Conservation (phyloP, 371 early-diverging fungal species). For the Chytridium lagenaria region DNA sequence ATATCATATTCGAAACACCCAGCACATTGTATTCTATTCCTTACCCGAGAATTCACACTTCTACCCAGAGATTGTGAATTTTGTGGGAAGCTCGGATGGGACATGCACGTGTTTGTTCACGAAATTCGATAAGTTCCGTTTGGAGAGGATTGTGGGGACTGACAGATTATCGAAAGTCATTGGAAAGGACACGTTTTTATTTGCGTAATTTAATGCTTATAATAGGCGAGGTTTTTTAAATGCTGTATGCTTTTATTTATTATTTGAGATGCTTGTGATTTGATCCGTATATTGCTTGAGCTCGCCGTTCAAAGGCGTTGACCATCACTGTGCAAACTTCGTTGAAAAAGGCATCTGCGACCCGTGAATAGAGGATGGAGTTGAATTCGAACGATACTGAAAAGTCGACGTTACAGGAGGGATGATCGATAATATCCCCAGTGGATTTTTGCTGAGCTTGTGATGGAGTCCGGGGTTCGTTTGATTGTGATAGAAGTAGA, state of each 20-base stretch:
- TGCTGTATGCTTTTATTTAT: background rate
- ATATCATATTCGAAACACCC: slow-evolving; percentile 78
- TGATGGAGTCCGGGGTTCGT: background rate
- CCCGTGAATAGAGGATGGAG: slow-evolving; percentile 75
- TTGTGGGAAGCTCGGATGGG: slow-evolving; percentile 40
- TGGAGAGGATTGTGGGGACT: slow-evolving; percentile 91
- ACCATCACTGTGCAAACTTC: slow-evolving; percentile 77
- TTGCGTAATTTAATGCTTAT: slow-evolving; percentile 34
- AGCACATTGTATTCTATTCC: slow-evolving; percentile 88
- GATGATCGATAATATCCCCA: slow-evolving; percentile 44
- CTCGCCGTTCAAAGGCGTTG: slow-evolving; percentile 72
- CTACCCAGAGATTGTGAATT: slow-evolving; percentile 88
- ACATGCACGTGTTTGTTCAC: slow-evolving; percentile 71
- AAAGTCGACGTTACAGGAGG: slow-evolving; percentile 72
- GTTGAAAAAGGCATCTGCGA: slow-evolving; percentile 76
- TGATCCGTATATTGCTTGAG: slow-evolving; percentile 38
- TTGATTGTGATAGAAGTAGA: background rate
- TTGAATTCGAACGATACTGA: slow-evolving; percentile 79
- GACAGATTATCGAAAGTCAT: slow-evolving; percentile 77
- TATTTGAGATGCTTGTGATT: background rate
- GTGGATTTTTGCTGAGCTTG: background rate
- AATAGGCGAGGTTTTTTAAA: background rate
- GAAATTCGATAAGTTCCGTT: slow-evolving; percentile 80
- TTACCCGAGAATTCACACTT: slow-evolving; percentile 86
- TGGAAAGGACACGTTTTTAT: slow-evolving; percentile 58